Base-by-base conservation (phyloP, 495 filamentous ascomycete genomes). In the Aspergillus homomorphus region DNA sequence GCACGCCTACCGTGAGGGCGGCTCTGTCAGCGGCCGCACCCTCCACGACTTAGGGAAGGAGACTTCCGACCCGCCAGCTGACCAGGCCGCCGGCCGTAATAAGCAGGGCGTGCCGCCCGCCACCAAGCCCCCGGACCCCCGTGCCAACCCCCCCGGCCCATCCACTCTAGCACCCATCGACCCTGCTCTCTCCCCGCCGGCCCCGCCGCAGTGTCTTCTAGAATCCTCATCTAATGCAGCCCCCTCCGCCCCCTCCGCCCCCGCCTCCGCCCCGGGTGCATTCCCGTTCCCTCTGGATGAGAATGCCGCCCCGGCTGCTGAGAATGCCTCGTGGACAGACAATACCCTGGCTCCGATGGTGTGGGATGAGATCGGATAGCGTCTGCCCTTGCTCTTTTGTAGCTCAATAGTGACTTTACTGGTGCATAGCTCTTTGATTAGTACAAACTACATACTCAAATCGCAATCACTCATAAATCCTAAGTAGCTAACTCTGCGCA, bases 1-100 rank as follows among this genome's bases (percentile, higher is more conserved):
- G 7, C 83, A 89, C 41, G 82, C 86, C 49, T 94, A 89, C 66
- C 80, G 78, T 24, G 75, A 85, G 18, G 77, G 75, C 5, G 77
- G 77, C 20, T 73, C 75, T 46, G 73, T 77, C 26, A 75, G 68
- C 22, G 73, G 71, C 33, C 71, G 72, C n/a, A 56, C 58, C 10
- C 18, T 68, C 14, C 62, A 57, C 10, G 51, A 30, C 23, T 21
- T 45, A 57, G 48, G 58, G 3, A 62, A 56, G 51, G 56, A 59
- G 42, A n/a, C 41, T 0, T 33, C 58, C 1, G 48, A 23, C 8
- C 26, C 28, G 28, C 61, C 45, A 42, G 59, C 28, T 20, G 49
- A 38, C 50, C 21, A 10, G 38, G 45, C 22, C 21, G 57, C 33
- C 4, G 33, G 33, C 33, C n/a, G n/a, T n/a, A 38, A 12, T 38